Percentiles rank a stretch among this genome's conserved stretches.
phyloP scores from a whole-genome alignment of 768 basidiomycete genomes.

The Trichaptum fuscoviolaceum region DNA sequence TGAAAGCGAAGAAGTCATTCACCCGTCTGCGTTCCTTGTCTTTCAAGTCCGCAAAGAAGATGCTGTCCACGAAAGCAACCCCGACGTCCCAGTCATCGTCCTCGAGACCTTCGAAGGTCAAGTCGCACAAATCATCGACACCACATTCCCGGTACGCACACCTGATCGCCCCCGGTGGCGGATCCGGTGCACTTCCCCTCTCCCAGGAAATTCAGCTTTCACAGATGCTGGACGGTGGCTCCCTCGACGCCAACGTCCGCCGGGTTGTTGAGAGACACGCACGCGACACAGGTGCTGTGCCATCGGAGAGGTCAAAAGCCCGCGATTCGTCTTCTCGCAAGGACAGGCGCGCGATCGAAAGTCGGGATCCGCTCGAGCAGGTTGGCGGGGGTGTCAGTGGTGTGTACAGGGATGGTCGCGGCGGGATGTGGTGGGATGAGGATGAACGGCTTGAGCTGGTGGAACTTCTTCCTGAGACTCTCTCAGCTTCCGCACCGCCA shows the following conservation, averaged over 20 bases:
- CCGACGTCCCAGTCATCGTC: constrained; percentile 10
- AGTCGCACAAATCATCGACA: constrained; percentile 31
- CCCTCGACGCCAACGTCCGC: constrained; percentile 46
- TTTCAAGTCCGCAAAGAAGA: constrained; percentile 14
- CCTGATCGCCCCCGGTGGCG: background rate
- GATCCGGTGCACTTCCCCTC: constrained; percentile 42
- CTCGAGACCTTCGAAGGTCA: constrained; percentile 11
- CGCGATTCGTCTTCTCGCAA: background rate
- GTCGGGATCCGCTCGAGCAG: constrained; percentile 16
- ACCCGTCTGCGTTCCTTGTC: constrained; percentile 31
- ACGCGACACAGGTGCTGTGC: background rate
- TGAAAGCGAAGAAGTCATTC: constrained; percentile 20
- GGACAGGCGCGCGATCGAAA: constrained; percentile 3
- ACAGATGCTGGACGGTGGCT: constrained; percentile 66
- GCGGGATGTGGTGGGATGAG: constrained; percentile 65
- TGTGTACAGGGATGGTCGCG: constrained; percentile 55
- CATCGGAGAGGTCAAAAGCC: background rate
- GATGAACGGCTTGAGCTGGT: constrained; percentile 69
- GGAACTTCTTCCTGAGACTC: constrained; percentile 43
- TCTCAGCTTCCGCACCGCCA: background rate
- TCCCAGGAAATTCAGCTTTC: constrained; percentile 62
- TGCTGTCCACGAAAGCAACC: constrained; percentile 10
- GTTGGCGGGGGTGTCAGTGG: constrained; percentile 36
- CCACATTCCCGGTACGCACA: constrained; percentile 21
- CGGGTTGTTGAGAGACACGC: constrained; percentile 54